A percentile compares a stretch with the other conserved stretches of the same genome.
phyloP scores from a whole-genome alignment of 2,329 filamentous ascomycete species.

The Blumeriella jaapii region DNA sequence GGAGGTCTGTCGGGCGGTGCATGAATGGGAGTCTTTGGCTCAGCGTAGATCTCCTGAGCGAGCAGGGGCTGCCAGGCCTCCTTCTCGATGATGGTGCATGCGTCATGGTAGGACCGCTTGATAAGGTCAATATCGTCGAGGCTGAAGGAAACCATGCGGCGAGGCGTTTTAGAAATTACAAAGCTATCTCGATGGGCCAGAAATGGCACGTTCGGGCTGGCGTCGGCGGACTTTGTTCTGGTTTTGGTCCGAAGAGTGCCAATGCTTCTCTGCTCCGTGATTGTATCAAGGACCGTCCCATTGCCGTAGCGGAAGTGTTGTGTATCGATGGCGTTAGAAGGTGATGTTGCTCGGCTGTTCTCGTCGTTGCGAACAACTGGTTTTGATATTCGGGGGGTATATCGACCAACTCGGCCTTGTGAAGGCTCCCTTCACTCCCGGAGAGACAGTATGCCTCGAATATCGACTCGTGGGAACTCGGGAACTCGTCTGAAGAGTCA shows the following conservation, averaged over 20 bases:
- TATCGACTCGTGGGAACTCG: constrained; percentile 29
- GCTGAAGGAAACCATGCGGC: constrained; percentile 28
- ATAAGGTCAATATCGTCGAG: constrained; percentile 27
- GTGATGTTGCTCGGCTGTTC: constrained; percentile 5
- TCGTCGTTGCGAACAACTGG: constrained; percentile 12
- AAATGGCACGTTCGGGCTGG: constrained; percentile 20
- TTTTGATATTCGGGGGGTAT: constrained; percentile 6
- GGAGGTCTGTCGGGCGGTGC: constrained; percentile 21
- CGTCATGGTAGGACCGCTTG: constrained; percentile 24
- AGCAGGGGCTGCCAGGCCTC: constrained; percentile 10
- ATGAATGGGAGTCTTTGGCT: constrained; percentile 22
- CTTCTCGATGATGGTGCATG: constrained; percentile 19
- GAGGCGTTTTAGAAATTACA: constrained; percentile 19
- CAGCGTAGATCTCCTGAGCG: constrained; percentile 24
- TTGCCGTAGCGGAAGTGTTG: constrained; percentile 30
- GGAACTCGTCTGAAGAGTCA: constrained; percentile 30
- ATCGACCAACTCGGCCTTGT: constrained; percentile 12
- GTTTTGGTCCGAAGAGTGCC: constrained; percentile 26
- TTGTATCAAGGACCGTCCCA: constrained; percentile 31
- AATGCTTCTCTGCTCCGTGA: constrained; percentile 32
- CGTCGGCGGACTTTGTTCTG: constrained; percentile 21
- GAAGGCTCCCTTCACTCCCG: constrained; percentile 21
- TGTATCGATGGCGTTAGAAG: constrained; percentile 6
- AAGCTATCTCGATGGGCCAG: constrained; percentile 23
- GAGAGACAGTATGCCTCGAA: constrained; percentile 30